These are phyloP conservation scores for Leavenworthia alabamica DNA, from an alignment of 345 rosid species.

Conservation along the genomic window DNA sequence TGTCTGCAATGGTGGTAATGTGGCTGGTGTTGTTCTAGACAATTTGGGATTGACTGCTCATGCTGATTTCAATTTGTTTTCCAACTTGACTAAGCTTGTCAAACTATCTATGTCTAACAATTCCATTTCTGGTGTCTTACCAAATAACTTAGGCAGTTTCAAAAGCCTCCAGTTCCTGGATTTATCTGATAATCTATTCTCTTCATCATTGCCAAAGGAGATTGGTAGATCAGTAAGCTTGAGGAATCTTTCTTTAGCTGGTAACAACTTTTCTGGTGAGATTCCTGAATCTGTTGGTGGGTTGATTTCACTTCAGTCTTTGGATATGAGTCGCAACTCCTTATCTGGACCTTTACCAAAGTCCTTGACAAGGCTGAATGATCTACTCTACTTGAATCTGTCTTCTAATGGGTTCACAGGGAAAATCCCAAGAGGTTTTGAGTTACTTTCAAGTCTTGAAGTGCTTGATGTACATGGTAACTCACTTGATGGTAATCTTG, in stretches of 20 bases:
- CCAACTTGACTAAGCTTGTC: slow-evolving; percentile 80
- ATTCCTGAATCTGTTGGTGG: slow-evolving; percentile 66
- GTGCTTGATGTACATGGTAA: slow-evolving; percentile 84
- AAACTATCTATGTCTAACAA: slow-evolving; percentile 89
- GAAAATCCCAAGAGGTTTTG: slow-evolving; percentile 74
- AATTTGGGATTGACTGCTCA: slow-evolving; percentile 71
- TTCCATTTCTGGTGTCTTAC: slow-evolving; percentile 65
- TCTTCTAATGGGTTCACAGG: slow-evolving; percentile 62
- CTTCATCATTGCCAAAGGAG: slow-evolving; percentile 49
- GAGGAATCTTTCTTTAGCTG: slow-evolving; percentile 68
- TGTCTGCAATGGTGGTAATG: slow-evolving; percentile 81
- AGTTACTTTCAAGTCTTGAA: slow-evolving; percentile 51
- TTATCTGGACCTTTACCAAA: slow-evolving; percentile 67
- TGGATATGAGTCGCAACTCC: slow-evolving; percentile 83
- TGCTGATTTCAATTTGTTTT: slow-evolving; percentile 69
- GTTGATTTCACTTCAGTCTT: slow-evolving; percentile 59
- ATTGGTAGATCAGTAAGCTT: slow-evolving; percentile 62
- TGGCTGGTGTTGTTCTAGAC: slow-evolving; percentile 82
- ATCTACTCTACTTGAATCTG: slow-evolving; percentile 55
- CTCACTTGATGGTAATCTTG: slow-evolving; percentile 66
- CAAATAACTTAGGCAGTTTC: slow-evolving; percentile 56
- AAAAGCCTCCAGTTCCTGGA: slow-evolving; percentile 72
- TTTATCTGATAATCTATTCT: slow-evolving; percentile 69
- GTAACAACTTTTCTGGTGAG: slow-evolving; percentile 85
- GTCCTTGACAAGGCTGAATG: slow-evolving; percentile 54